Evolutionary conservation across 2,329 filamentous ascomycete genomes (phyloP).

Genomic region (Aquanectria penicillioides): DNA sequence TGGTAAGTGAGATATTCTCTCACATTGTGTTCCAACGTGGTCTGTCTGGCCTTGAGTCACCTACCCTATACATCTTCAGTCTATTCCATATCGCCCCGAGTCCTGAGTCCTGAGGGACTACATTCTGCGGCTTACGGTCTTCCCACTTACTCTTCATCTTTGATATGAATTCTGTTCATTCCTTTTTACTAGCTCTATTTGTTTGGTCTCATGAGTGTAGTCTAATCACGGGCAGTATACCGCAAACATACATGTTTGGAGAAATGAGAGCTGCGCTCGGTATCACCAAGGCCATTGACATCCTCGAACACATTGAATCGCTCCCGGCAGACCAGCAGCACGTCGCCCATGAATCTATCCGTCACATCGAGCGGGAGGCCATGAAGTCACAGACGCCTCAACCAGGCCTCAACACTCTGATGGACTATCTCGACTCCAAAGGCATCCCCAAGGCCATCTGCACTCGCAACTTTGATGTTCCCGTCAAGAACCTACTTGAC

Average conservation of each 20-base stretch:
- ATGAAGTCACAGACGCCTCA: slow-evolving; percentile 86
- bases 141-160: too few relatives aligned
- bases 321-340: slow-evolving; percentile 71
- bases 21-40: neutral
- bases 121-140: too few relatives aligned
- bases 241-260: slow-evolving; percentile 94
- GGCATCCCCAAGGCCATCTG: slow-evolving; percentile 84
- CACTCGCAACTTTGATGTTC: slow-evolving; percentile 90
- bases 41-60: neutral
- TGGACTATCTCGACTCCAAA: slow-evolving; percentile 80
- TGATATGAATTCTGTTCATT: neutral
- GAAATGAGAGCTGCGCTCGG: slow-evolving; percentile 82
- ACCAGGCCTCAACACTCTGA: slow-evolving; percentile 79
- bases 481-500: slow-evolving; percentile 77
- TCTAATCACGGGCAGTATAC: slow-evolving; percentile 66
- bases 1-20: slow-evolving; percentile 68
- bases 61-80: slow-evolving; percentile 5
- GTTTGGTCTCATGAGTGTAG: neutral
- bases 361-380: slow-evolving; percentile 80
- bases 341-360: slow-evolving; percentile 77
- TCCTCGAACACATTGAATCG: slow-evolving; percentile 85
- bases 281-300: slow-evolving; percentile 80
- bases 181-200: neutral
- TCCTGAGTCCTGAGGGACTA: too few relatives aligned
- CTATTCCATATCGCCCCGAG: too few relatives aligned